Evolutionary conservation across 148 eudicot species (phyloP), one percentile per base, ranked within the genome.

Genomic region (Polygonum maritimum): DNA sequence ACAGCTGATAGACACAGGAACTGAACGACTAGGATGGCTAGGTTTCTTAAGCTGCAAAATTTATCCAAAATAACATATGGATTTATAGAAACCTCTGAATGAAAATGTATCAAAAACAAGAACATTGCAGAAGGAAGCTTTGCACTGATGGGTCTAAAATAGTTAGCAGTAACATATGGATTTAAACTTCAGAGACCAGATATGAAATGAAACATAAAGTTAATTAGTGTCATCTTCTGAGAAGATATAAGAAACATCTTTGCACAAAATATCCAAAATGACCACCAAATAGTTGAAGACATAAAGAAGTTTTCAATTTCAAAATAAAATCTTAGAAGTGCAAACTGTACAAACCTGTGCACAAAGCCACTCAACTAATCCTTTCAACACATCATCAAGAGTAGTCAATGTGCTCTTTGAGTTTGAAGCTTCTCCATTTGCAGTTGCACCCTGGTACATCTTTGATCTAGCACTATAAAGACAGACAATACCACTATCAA

Each of bases 341-440:
- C 22, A 48, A 5, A 62, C 3, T 55, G 52, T n/a, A 79, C 79
- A 78, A 41, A 95, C 98, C 97, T 95, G 98, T 19, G 87, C 77
- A 78, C 97, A 95, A 49, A 95, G 86, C 98, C 97, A 95, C 52
- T 90, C 92, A 80, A 95, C 93, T 78, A 95, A 85, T 55, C 86
- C 96, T 84, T 79, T 89, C 80, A 92, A 82, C 79, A 95, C 92
- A 83, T 90, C 96, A 76, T 89, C 88, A 80, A 84, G 84, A 75
- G 88, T 82, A 69, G 87, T 85, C 22, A 79, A 35, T 78, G 85
- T 88, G 83, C 88, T 89, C 86, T 94, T 94, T 69, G 92, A 86
- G 76, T 76, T 81, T 73, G 93, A 89, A 69, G 84, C 76, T 75
- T 89, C 88, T 73, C 96, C 98, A 81, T 88, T 88, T 70, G 76